Evolutionary conservation across 139 green algal genomes (phyloP), one percentile per base, ranked within the genome.

Genomic region (Closterium sp.): DNA sequence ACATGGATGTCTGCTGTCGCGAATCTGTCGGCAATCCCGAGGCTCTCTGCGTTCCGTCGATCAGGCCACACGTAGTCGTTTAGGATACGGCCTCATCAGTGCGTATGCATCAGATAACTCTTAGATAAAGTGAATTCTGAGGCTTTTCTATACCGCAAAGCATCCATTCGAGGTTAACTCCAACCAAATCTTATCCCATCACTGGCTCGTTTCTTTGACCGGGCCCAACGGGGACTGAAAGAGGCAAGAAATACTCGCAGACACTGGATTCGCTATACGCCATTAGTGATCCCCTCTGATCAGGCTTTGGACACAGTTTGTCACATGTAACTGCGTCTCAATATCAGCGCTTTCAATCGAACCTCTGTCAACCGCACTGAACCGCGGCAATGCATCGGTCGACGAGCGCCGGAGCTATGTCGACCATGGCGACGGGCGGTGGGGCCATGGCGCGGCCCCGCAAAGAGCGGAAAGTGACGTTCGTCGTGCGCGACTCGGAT

Each of bases 381-480:
- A 70, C 45, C 5, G 45, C 45, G 45, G 45, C 45, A 19, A 70
- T 70, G 45, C 45, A 70, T 70, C 45, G 45, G 45, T 70, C 45
- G 50, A 70, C 50, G 50, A 70, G 50, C 17, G 50, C 50, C 9
- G 50, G 84, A 87, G 84, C 84, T 6, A 87, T 87, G 84, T 32
- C n/a, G 9, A 29, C n/a, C 9, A 29, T 87, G 84, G 85, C 9
- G 85, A 34, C 87, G 1, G 87, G 29, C 28, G 87, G 31, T 4
- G 87, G 87, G 28, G 87, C 11, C 31, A 29, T 24, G 28, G 28
- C n/a, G 22, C 30, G 90, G 11, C 29, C 85, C 30, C 91, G 91
- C 19, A 94, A 94, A 88, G 91, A 94, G 70, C 88, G 91, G 13
- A 50, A 90, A 29, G 38, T 94, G 9, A 93, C 91, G 27, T 94